Base-by-base conservation (phyloP, 139 green algal genomes). In the Picocystis salinarum region DNA sequence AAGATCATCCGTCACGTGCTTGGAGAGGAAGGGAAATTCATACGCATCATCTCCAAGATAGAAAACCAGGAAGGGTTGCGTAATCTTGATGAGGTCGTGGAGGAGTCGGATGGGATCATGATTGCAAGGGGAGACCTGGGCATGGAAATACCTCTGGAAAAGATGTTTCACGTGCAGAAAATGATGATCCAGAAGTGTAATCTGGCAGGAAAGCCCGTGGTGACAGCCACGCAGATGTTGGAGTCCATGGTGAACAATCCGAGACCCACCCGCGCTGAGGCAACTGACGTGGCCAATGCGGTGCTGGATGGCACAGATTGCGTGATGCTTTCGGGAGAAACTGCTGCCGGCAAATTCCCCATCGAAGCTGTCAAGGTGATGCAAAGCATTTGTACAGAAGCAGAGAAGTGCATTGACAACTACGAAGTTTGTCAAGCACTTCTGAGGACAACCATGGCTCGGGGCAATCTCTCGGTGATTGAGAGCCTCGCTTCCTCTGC, bases 101-200 rank as follows among this genome's bases (percentile, higher is more conserved):
- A 61, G 2, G 77, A 76, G 50, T 82, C 71, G 2, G 84, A 92
- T 50, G 75, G 58, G 34, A 69, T 86, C 52, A 91, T 91, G 76
- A 75, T 92, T 37, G 86, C 86, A 0, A 74, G 86, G 24, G 87
- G 87, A 19, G 87, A 97, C 61, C 64, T 97, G 60, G 87, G 87
- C 45, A 95, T 95, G 82, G 88, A 97, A 62, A 94, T 97, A 58
- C 82, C 83, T 28, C 90, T 91, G 2, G 86, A 97, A 46, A 97
- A 93, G 73, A 94, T 98, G 53, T 98, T 98, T 67, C 70, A 95
- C 45, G 84, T 80, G 5, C 84, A 96, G 63, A 96, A 96, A 70
- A 50, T 59, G 41, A 74, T 74, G 62, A 74, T 71, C 44, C 49
- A 66, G 39, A 46, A 56, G 25, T 74, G 64, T 46, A 76, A 76